A percentile compares a stretch with the other conserved stretches of the same genome.
Evolutionary conservation across 768 basidiomycete genomes (phyloP).

Genomic region (Pleurotus giganteus): DNA sequence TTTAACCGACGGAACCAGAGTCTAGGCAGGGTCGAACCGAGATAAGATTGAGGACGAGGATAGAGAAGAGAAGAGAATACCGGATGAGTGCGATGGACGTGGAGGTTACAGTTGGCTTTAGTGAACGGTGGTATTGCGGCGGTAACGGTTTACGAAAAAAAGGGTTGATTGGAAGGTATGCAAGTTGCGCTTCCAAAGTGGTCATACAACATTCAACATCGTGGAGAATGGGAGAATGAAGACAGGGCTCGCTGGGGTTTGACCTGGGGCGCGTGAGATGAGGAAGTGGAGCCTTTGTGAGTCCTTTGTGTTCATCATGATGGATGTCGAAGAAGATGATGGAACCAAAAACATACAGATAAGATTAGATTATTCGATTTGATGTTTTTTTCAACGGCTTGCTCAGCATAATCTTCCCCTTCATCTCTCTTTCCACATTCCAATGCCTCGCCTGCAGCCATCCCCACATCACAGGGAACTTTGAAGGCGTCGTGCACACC

Average conservation of each 20-base stretch:
- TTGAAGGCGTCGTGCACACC: constrained; percentile 2
- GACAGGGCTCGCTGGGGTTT: background rate
- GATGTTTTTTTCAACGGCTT: background rate
- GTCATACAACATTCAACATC: background rate
- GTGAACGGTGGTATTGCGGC: background rate
- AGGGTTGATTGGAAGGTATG: too few relatives aligned
- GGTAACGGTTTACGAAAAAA: too few relatives aligned
- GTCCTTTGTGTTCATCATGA: too few relatives aligned
- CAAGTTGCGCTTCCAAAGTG: background rate
- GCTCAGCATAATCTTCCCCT: constrained; percentile 4
- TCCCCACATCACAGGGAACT: constrained; percentile 6
- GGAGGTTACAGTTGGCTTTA: background rate
- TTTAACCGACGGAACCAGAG: too few relatives aligned
- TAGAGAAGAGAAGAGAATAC: background rate
- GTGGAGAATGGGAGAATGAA: background rate
- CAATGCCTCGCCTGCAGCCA: constrained; percentile 6
- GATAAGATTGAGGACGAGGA: background rate
- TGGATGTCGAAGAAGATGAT: background rate
- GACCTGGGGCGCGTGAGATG: background rate
- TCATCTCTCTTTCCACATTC: constrained; percentile 8
- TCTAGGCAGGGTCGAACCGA: background rate
- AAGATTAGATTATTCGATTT: background rate
- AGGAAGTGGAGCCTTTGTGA: too few relatives aligned
- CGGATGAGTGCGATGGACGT: background rate
- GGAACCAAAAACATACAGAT: background rate